phyloP scores from a whole-genome alignment of 768 basidiomycete genomes.

The Pilatotrama ljubarskyi region DNA sequence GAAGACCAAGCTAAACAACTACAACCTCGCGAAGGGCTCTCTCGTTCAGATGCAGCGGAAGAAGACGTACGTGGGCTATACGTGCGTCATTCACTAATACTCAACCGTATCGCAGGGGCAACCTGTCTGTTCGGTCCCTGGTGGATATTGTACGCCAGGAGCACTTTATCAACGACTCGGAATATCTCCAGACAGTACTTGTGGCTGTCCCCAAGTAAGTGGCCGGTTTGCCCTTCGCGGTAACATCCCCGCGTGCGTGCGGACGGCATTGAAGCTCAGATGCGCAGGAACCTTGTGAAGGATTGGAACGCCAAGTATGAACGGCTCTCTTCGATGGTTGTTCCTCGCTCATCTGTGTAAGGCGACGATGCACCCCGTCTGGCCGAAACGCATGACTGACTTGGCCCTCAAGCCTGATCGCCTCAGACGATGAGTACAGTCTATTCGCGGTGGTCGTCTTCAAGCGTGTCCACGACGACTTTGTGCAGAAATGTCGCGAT shows the following conservation, averaged over 20 bases:
- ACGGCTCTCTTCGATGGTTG: constrained; percentile 83
- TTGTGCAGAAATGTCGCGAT: constrained; percentile 91
- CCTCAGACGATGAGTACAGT: constrained; percentile 86
- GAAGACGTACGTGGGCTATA: constrained; percentile 62
- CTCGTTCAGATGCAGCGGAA: constrained; percentile 91
- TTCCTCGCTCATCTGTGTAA: constrained; percentile 88
- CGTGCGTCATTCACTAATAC: not conserved
- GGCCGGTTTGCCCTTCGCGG: not conserved
- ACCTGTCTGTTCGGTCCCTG: constrained; percentile 88
- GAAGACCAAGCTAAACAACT: constrained; percentile 88
- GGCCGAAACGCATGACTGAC: not conserved
- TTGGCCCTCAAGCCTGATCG: constrained; percentile 56
- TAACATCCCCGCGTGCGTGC: constrained; percentile 17
- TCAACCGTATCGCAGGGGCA: constrained; percentile 59
- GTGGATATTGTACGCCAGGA: constrained; percentile 81
- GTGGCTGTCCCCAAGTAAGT: constrained; percentile 93
- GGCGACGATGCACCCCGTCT: constrained; percentile 29
- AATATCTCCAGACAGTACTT: constrained; percentile 89
- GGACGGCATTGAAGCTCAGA: constrained; percentile 20
- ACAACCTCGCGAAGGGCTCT: constrained; percentile 92
- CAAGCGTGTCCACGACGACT: constrained; percentile 88
- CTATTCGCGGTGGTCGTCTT: constrained; percentile 88
- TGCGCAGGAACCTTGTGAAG: constrained; percentile 68
- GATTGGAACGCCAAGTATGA: constrained; percentile 93
- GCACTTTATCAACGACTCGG: constrained; percentile 84